Evolutionary conservation across 1,139 yeast genomes (phyloP).

Genomic region (Tardiomyces depauwii): DNA sequence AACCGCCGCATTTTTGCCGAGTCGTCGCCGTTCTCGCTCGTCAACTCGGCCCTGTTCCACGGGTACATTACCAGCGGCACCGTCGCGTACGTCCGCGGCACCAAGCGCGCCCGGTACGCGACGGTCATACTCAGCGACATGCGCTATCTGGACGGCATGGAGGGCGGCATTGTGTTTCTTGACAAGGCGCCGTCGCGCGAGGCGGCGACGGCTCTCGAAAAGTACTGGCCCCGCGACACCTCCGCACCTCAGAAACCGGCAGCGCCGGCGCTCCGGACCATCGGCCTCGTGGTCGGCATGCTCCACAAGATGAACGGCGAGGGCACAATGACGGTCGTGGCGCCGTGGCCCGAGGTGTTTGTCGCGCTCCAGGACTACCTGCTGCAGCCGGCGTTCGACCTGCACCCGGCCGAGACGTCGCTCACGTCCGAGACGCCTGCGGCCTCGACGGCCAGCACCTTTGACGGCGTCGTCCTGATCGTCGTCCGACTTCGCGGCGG

Average conservation of each 20-base stretch:
- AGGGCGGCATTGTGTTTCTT: constrained; percentile 42
- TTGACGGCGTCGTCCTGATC: constrained; percentile 10
- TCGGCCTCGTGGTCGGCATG: constrained; percentile 47
- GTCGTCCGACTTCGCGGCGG: constrained; percentile 6
- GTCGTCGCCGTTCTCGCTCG: constrained; percentile 44
- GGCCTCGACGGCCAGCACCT: not conserved
- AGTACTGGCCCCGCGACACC: not conserved
- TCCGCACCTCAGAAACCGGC: not conserved
- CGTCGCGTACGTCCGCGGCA: constrained; percentile 25
- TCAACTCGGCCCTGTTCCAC: constrained; percentile 46
- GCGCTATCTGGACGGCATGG: constrained; percentile 51
- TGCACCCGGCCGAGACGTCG: not conserved
- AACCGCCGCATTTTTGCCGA: constrained; percentile 9
- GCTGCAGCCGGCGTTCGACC: not conserved
- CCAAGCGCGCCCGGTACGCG: not conserved
- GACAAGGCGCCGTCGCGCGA: constrained; percentile 2
- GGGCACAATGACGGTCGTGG: constrained; percentile 43
- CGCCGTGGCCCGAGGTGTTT: constrained; percentile 37
- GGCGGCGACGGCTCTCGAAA: not conserved
- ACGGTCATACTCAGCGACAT: constrained; percentile 37
- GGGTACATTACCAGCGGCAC: constrained; percentile 38
- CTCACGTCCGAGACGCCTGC: not conserved
- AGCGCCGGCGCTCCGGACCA: constrained; percentile 11
- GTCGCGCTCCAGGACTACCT: constrained; percentile 3
- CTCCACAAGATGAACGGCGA: constrained; percentile 44